These are phyloP conservation scores for Termitomyces sp. DNA, from an alignment of 768 basidiomycete species.

Conservation along the genomic window DNA sequence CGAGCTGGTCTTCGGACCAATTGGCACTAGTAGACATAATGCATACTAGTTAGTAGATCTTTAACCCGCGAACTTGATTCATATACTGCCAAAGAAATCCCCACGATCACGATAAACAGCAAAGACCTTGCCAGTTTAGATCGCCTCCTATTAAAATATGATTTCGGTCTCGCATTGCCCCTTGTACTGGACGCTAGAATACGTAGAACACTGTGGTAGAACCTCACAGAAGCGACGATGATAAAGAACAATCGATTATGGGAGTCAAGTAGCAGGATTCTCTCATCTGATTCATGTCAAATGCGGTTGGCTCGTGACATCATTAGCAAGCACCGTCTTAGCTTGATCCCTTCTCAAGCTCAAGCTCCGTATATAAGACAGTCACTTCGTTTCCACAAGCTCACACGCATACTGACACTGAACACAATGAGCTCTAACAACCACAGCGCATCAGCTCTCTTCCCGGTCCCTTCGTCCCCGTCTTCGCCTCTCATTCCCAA, in stretches of 20 bases:
- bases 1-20: not conserved
- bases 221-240: too few species aligned
- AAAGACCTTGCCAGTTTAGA: too few species aligned
- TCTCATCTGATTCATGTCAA: not conserved
- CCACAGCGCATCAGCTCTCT: slow-evolving; percentile 15
- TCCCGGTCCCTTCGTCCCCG: slow-evolving; percentile 26
- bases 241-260: too few species aligned
- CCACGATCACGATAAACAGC: not conserved
- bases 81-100: not conserved
- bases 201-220: too few species aligned
- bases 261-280: too few species aligned
- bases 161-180: too few species aligned
- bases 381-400: not conserved
- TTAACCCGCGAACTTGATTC: not conserved
- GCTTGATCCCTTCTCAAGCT: not conserved
- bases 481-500: slow-evolving; percentile 20
- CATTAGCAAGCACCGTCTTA: slow-evolving; percentile 1
- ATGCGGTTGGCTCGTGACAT: not conserved
- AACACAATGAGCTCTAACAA: not conserved
- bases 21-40: not conserved
- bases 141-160: too few species aligned
- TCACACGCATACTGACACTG: not conserved
- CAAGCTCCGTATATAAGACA: not conserved
- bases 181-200: too few species aligned
- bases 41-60: not conserved